phyloP scores from a whole-genome alignment of 2,329 filamentous ascomycete genomes.

The Claviceps digitariae region DNA sequence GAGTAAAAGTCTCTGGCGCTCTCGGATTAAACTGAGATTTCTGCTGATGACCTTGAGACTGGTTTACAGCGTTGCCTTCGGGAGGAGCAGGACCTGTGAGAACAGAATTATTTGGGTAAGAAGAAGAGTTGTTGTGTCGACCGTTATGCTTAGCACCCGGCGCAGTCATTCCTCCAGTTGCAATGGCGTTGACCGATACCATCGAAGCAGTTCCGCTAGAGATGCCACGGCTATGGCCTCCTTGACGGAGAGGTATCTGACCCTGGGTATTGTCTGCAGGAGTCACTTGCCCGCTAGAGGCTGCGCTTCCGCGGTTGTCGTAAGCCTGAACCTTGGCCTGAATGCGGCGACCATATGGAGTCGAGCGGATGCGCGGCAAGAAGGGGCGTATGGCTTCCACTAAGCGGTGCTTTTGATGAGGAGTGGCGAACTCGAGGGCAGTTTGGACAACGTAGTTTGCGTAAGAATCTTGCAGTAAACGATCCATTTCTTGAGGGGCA shows the following conservation, averaged over 20 bases:
- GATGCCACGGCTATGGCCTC: conserved; percentile 27
- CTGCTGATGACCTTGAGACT: conserved; percentile 11
- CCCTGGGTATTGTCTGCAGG: conserved; percentile 39
- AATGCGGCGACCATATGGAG: conserved; percentile 88
- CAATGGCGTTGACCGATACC: conserved; percentile 16
- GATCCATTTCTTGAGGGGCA: conserved; percentile 62
- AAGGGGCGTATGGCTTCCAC: conserved; percentile 79
- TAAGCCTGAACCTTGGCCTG: conserved; percentile 67
- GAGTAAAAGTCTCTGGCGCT: conserved; percentile 14
- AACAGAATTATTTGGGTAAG: conserved; percentile 20
- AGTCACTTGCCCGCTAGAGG: conserved; percentile 35
- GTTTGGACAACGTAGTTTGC: conserved; percentile 99
- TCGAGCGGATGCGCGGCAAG: conserved; percentile 71
- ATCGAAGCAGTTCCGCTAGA: conserved; percentile 24
- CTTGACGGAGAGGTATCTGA: conserved; percentile 36
- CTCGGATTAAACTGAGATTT: conserved; percentile 16
- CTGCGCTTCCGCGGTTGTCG: conserved; percentile 32
- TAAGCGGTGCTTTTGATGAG: conserved; percentile 57
- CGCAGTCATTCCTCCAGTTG: conserved; percentile 12
- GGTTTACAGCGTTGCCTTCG: conserved; percentile 14
- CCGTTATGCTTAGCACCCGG: conserved; percentile 10
- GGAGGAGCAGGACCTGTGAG: conserved; percentile 19
- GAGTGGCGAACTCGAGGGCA: conserved; percentile 72
- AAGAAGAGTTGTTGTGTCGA: conserved; percentile 19
- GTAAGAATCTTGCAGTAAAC: conserved; percentile 79